Evolutionary conservation across 441 rosid genomes (phyloP).

Genomic region (Rhodomyrtus psidioides): DNA sequence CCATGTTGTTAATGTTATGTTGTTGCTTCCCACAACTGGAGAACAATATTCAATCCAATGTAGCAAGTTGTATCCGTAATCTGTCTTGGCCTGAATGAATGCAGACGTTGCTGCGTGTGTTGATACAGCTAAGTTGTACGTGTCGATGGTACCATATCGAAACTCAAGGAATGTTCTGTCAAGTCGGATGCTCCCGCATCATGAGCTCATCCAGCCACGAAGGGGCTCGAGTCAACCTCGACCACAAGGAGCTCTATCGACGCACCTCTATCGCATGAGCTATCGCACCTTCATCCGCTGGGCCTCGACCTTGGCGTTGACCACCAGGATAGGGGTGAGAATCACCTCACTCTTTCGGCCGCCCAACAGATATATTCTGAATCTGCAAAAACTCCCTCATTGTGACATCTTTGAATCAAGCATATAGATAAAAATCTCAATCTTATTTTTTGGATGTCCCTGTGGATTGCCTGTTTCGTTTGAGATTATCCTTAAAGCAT

Average conservation of each 20-base stretch:
- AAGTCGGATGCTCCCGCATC: too few relatives aligned
- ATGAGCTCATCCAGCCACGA: not conserved
- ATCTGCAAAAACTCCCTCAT: not conserved
- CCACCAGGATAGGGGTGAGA: not conserved
- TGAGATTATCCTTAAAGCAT: not conserved
- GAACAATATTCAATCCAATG: too few relatives aligned
- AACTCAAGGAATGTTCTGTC: too few relatives aligned
- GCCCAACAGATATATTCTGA: not conserved
- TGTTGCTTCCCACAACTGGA: too few relatives aligned
- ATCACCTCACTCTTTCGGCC: not conserved
- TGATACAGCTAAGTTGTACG: too few relatives aligned
- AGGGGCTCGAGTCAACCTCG: not conserved
- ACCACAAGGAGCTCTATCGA: too few relatives aligned
- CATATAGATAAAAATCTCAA: not conserved
- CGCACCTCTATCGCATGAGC: not conserved
- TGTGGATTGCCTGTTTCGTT: not conserved
- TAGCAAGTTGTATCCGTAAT: too few relatives aligned
- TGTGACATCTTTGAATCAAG: not conserved
- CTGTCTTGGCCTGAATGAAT: too few relatives aligned
- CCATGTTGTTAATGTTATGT: too few relatives aligned
- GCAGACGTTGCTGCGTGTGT: too few relatives aligned
- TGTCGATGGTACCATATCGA: too few relatives aligned
- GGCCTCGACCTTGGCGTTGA: fast-evolving
- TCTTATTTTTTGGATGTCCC: not conserved
- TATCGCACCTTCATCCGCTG: too few relatives aligned